Base-by-base conservation (phyloP, 2,329 filamentous ascomycete genomes). In the Cladosporium sp. region DNA sequence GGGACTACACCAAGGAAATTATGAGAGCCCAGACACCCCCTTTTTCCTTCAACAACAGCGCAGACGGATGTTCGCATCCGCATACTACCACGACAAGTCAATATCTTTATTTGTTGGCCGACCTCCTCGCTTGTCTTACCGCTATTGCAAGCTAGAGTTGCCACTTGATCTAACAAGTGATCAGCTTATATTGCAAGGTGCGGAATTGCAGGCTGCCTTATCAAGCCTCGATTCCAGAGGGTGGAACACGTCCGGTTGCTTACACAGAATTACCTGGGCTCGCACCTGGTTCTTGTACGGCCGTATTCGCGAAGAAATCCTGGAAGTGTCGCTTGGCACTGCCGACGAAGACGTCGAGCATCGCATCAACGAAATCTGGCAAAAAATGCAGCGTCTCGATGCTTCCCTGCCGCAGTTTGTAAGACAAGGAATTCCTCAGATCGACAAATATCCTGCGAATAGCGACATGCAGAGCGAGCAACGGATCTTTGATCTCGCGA, bases 261-360 rank as follows among this genome's bases (percentile, higher is more conserved):
- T 86, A 0, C 76, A 81, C 23, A 72, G 81, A 0, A 77, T 79
- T 0, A 86, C 84, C 0, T 79, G 81, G 64, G 70, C 77, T 0
- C 77, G 85, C 29, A 80, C 83, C 0, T 81, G 82, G 53, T 78
- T 79, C 1, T 77, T 81, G 12, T 78, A 88, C 40, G 81, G 82
- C 2, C 71, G 79, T 0, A 79, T 88, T 8, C 79, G 84, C 2
- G 86, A 89, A 67, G 86, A 89, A 57, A 82, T 89, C 5, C 78
- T 89, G 5, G 84, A 88, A 67, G 78, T 88, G 26, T 85, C 85
- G 0, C 74, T 88, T 0, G 82, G 82, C 4, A 70, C 75, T 3
- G 72, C 73, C 64, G 72, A 74, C 7, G 74, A 77, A 11, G 78
- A 81, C 10, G 74, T 82, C 4, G 66, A 78, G 11, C 70, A 74